Base-by-base conservation (phyloP, 257 asterid genomes). In the Cinchona pubescens region DNA sequence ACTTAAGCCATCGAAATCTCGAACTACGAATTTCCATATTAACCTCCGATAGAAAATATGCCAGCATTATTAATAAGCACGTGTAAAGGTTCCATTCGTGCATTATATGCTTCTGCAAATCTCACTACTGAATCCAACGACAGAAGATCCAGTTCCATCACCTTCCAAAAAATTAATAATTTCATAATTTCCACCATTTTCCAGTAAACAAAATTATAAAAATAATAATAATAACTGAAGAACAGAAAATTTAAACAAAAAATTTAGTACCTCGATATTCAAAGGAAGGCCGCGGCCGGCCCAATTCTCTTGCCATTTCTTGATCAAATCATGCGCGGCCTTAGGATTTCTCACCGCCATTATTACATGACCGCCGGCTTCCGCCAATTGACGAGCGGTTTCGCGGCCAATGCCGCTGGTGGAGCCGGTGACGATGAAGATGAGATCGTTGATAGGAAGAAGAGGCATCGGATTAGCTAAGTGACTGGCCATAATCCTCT, bases 331-430 rank as follows among this genome's bases (percentile, higher is more conserved):
- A 79, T 74, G 84, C 21, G 98, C 98, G 0, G 91, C 92, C 78
- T 86, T 86, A 3, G 91, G 75, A 73, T 91, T 95, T 82, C 98
- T 86, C 55, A 92, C 99, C 5, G 99, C 99, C 99, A 95, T 95
- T 82, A 92, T 86, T 25, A 92, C 96, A 79, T 92, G 99, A 1
- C 88, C 99, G 51, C 99, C 97, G 73, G 97, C 87, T 83, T 95
- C 97, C 0, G 96, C 96, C 89, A 95, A 85, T 84, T 92, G 98
- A 85, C 98, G 89, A 58, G 97, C 99, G 35, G 86, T 91, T 90
- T 95, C 98, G 61, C 89, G 86, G 79, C 98, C 99, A 81, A 95
- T 95, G 75, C 99, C 98, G 46, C 97, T 92, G 60, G 99, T 95
- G 83, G 96, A 91, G 77, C 99, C 99, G 27, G 99, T 95, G 81